Percentiles rank a stretch among this genome's conserved stretches.
Evolutionary conservation across 2,329 filamentous ascomycete genomes (phyloP).

Genomic region (Domatiomyces catenatus): DNA sequence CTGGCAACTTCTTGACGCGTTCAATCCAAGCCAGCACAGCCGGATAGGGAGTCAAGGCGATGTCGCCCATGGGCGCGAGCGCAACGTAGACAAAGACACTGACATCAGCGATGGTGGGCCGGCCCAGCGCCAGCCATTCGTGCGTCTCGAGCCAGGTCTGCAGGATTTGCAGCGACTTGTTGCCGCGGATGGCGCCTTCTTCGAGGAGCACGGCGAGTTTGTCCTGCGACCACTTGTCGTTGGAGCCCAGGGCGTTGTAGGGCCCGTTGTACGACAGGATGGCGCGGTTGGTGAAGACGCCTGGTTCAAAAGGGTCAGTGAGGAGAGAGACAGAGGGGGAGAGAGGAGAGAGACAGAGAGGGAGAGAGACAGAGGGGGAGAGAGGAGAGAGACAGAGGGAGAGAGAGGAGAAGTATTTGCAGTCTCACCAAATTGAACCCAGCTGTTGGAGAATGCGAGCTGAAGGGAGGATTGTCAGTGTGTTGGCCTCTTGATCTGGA

Average conservation of each 20-base stretch:
- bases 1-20: conserved; percentile 1
- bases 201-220: conserved; percentile 4
- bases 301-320: not conserved
- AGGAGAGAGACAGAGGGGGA: too few relatives aligned
- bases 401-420: too few relatives aligned
- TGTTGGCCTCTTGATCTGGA: too few relatives aligned
- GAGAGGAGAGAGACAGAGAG: too few relatives aligned
- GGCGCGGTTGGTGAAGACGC: conserved; percentile 11
- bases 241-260: conserved; percentile 6
- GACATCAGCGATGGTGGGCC: conserved; percentile 15
- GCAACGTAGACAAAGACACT: conserved; percentile 14
- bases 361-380: too few relatives aligned
- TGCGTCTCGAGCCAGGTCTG: conserved; percentile 7
- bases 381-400: too few relatives aligned
- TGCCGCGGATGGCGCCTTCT: conserved; percentile 42
- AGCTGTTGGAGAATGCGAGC: conserved; percentile 5
- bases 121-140: conserved; percentile 7
- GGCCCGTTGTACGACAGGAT: conserved; percentile 13
- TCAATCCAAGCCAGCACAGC: conserved; percentile 5
- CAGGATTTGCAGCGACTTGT: conserved; percentile 37
- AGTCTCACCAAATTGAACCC: conserved; percentile 1
- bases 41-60: conserved; percentile 22
- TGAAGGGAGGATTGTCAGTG: not conserved
- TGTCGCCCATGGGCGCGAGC: conserved; percentile 13
- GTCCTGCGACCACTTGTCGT: not conserved